A percentile compares a stretch with the other conserved stretches of the same genome.
These are phyloP conservation scores for Solanum hybrid DNA, from an alignment of 305 asterid species.

Conservation along the genomic window DNA sequence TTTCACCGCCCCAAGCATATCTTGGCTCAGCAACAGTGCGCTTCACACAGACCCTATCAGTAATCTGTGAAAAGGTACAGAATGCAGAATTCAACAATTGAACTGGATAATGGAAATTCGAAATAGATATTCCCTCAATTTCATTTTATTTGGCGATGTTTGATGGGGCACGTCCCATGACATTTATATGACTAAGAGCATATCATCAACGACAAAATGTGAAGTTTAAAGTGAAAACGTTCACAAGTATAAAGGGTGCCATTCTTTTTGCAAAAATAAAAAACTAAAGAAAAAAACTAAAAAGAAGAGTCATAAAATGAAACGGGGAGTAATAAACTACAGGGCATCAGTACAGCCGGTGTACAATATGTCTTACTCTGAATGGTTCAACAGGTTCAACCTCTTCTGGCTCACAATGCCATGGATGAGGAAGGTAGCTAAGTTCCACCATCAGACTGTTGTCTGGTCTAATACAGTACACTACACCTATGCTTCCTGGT, in stretches of 20 bases:
- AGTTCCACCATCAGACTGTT: conserved; percentile 70
- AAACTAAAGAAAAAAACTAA: neutral
- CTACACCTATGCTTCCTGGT: conserved; percentile 93
- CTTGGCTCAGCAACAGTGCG: conserved; percentile 97
- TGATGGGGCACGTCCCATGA: neutral
- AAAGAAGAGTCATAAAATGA: neutral
- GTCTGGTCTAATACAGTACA: conserved; percentile 84
- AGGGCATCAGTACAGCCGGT: neutral
- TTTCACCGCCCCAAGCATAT: conserved; percentile 99
- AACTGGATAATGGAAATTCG: neutral
- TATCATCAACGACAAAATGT: neutral
- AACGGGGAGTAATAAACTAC: neutral
- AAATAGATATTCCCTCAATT: neutral
- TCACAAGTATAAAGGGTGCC: neutral
- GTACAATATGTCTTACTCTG: conserved; percentile 42
- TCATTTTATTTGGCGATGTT: neutral
- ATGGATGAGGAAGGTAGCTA: conserved; percentile 86
- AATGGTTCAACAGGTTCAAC: conserved; percentile 92
- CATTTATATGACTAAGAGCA: neutral
- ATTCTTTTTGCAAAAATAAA: neutral
- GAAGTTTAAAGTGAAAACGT: neutral
- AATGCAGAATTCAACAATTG: neutral
- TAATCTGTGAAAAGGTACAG: conserved; percentile 40
- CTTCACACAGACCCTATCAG: conserved; percentile 91
- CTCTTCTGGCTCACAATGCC: conserved; percentile 99